These are phyloP conservation scores for Barnettozyma pratensis DNA, from an alignment of 805 yeast genomes.

Conservation along the genomic window DNA sequence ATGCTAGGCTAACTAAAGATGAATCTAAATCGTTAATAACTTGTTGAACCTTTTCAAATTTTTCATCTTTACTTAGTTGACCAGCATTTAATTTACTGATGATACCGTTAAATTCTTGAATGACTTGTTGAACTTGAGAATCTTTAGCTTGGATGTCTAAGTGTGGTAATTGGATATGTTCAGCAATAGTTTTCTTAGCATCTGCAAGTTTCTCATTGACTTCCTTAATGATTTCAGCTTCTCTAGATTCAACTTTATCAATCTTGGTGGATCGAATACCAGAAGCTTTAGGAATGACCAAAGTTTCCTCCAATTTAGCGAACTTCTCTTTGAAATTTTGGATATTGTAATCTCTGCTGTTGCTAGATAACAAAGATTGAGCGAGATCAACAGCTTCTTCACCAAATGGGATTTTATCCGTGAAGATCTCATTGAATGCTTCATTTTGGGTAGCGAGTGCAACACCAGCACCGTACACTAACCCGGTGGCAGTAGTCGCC, in stretches of 20 bases:
- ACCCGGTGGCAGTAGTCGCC: constrained; percentile 28
- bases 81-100: constrained; percentile 21
- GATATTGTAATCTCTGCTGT: constrained; percentile 25
- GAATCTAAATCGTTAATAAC: constrained; percentile 18
- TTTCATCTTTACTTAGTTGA: constrained; percentile 12
- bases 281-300: constrained; percentile 32
- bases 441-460: constrained; percentile 51
- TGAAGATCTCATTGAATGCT: constrained; percentile 54
- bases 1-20: constrained; percentile 14
- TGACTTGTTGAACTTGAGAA: constrained; percentile 19
- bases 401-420: constrained; percentile 61
- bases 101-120: constrained; percentile 22
- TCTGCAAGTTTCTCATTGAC: constrained; percentile 12
- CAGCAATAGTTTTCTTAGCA: constrained; percentile 13
- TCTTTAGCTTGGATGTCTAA: constrained; percentile 29
- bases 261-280: constrained; percentile 33
- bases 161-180: constrained; percentile 18
- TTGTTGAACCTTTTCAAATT: constrained; percentile 11
- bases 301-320: constrained; percentile 33
- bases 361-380: constrained; percentile 32
- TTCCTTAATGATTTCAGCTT: constrained; percentile 2
- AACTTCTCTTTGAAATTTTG: constrained; percentile 34
- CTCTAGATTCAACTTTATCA: constrained; percentile 21
- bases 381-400: constrained; percentile 46
- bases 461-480: constrained; percentile 56